Base-by-base conservation (phyloP, 2,329 filamentous ascomycete genomes). In the Laburnicola sp. region DNA sequence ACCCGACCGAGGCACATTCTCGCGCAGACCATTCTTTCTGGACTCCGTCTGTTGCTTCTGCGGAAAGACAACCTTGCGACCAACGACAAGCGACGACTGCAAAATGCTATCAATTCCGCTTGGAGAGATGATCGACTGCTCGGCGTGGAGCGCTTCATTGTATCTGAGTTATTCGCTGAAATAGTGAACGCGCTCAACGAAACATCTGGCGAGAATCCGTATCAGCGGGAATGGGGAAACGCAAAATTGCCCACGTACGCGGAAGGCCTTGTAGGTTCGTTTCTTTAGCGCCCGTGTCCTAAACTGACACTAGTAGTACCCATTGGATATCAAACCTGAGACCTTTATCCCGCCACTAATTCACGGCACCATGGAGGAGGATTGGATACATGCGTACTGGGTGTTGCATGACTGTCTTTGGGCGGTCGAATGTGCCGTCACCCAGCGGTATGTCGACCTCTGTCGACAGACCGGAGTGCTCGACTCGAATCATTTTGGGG, bases 391-490 rank as follows among this genome's bases (percentile, higher is more conserved):
- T 39, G 62, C 69, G 6, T 72, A 72, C 47, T 70, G 62, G 54
- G 60, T 67, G 6, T 45, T 73, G 6, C 69, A 64, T 37, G 71
- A 73, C 46, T 64, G 64, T 28, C 42, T 70, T 31, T 72, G 70
- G 66, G 68, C 70, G 1, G 59, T 65, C 5, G 71, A 73, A 50
- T 67, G 60, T 34, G 68, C 68, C 6, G 50, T 72, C 8, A 66
- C 65, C 31, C 69, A 73, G 52, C 67, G 68, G 39, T 65, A 67
- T 53, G 65, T 72, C n/a, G 69, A 72, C 53, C 59, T 65, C 44
- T 62, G 63, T 21, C 60, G 59, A 31, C 51, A 62, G 26, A 49
- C 42, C 36, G 53, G 50, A 35, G 44, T 52, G 37, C 28, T 54
- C 25, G 49, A 48, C 32, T 52, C 45, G 11, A 49, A 46, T 22